These are phyloP conservation scores for Penicillium sclerotigenum DNA, from an alignment of 2,329 filamentous ascomycete genomes.

Conservation along the genomic window DNA sequence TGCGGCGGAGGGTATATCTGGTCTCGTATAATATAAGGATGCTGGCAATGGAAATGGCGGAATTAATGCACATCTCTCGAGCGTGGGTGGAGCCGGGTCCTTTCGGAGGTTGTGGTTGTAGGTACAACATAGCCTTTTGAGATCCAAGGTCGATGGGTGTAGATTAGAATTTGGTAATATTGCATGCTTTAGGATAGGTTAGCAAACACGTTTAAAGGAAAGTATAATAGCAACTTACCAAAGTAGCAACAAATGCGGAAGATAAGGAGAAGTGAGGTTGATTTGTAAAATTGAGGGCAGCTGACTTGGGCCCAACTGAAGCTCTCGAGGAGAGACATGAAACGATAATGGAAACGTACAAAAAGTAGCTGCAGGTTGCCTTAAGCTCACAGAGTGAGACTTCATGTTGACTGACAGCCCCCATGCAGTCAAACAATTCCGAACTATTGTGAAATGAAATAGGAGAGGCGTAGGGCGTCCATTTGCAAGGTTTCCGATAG, in stretches of 20 bases:
- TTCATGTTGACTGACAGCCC: conserved; percentile 14
- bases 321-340: neutral
- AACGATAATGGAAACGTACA: conserved; percentile 17
- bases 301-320: neutral
- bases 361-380: conserved; percentile 29
- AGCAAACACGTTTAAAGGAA: neutral
- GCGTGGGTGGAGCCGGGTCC: conserved; percentile 13
- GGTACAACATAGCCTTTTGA: conserved; percentile 28
- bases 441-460: neutral
- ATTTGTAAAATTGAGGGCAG: conserved; percentile 26
- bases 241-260: conserved; percentile 30
- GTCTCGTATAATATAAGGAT: conserved; percentile 13
- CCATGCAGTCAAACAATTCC: neutral
- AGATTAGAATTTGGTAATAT: conserved; percentile 36
- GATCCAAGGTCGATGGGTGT: conserved; percentile 37
- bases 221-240: conserved; percentile 18
- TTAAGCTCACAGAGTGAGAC: conserved; percentile 33
- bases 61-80: conserved; percentile 18
- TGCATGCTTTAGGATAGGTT: conserved; percentile 23
- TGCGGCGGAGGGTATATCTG: conserved; percentile 13
- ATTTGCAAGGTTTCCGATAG: conserved; percentile 10
- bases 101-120: conserved; percentile 32
- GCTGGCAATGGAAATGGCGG: conserved; percentile 17
- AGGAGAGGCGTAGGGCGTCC: conserved; percentile 21
- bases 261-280: conserved; percentile 21